phyloP scores from a whole-genome alignment of 768 basidiomycete genomes.

The Russula olivacea region DNA sequence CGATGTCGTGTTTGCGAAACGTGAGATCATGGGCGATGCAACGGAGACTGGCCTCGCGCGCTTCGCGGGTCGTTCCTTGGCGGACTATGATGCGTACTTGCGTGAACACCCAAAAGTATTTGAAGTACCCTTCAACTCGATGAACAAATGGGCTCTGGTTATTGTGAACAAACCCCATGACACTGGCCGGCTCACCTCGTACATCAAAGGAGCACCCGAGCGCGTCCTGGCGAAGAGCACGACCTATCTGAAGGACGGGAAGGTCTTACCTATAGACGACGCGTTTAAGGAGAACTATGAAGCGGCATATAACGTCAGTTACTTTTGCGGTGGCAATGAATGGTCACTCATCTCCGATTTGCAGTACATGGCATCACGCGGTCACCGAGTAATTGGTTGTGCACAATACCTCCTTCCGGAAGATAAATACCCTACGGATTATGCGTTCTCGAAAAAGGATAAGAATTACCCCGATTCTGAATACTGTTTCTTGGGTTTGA shows the following conservation, averaged over 20 bases:
- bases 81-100: slow-evolving; percentile 49
- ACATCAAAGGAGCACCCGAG: slow-evolving; percentile 67
- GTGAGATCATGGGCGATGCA: slow-evolving; percentile 63
- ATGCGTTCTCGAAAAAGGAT: slow-evolving; percentile 51
- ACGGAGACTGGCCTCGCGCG: slow-evolving; percentile 68
- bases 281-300: slow-evolving; percentile 52
- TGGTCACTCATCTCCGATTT: neutral
- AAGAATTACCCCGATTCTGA: slow-evolving; percentile 47
- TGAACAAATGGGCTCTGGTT: slow-evolving; percentile 68
- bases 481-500: slow-evolving; percentile 60
- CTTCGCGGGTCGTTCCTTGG: slow-evolving; percentile 53
- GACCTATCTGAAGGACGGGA: slow-evolving; percentile 51
- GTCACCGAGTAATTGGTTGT: slow-evolving; percentile 70
- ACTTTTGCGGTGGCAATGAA: neutral
- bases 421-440: slow-evolving; percentile 41
- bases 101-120: slow-evolving; percentile 54
- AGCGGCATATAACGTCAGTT: slow-evolving; percentile 52
- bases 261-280: slow-evolving; percentile 44
- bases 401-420: slow-evolving; percentile 53
- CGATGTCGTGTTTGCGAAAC: slow-evolving; percentile 55
- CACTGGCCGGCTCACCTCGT: slow-evolving; percentile 45
- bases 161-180: slow-evolving; percentile 55
- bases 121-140: slow-evolving; percentile 69
- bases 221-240: slow-evolving; percentile 60
- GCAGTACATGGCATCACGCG: slow-evolving; percentile 73